These are phyloP conservation scores for Microthlaspi erraticum DNA, from an alignment of 345 rosid species.

Conservation along the genomic window DNA sequence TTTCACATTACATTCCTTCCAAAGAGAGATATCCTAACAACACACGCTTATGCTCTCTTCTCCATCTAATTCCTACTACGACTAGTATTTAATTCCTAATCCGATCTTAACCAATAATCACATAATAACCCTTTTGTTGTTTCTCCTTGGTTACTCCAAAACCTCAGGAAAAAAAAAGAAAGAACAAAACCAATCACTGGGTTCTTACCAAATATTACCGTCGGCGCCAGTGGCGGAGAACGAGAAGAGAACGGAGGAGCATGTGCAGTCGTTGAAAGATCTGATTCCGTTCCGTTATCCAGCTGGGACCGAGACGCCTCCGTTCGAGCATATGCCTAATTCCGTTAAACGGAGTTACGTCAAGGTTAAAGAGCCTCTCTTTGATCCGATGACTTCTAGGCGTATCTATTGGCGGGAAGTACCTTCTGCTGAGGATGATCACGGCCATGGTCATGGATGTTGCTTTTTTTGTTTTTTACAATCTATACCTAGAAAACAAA, in stretches of 20 bases:
- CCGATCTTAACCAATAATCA: not conserved
- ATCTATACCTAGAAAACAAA: not conserved
- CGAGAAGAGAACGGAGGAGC: slow-evolving; percentile 2
- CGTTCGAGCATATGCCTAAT: slow-evolving; percentile 26
- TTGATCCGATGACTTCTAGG: slow-evolving; percentile 19
- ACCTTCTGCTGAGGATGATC: not conserved
- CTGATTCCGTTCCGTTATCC: slow-evolving; percentile 26
- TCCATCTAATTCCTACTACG: not conserved
- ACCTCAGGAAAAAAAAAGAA: not conserved
- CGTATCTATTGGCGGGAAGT: slow-evolving; percentile 34
- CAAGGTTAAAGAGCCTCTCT: slow-evolving; percentile 36
- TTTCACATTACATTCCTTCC: not conserved
- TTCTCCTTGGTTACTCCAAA: not conserved
- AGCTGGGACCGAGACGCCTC: slow-evolving; percentile 23
- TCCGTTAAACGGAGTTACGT: not conserved
- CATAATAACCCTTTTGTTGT: slow-evolving; percentile 4
- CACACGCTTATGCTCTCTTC: slow-evolving; percentile 20
- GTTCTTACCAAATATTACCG: slow-evolving; percentile 26
- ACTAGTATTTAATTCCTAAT: slow-evolving; percentile 29
- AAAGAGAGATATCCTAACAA: slow-evolving; percentile 3
- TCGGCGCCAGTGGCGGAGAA: slow-evolving; percentile 14
- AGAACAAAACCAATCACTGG: slow-evolving; percentile 31
- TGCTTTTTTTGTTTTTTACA: not conserved
- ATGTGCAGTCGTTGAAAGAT: slow-evolving; percentile 22
- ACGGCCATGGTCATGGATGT: slow-evolving; percentile 15